Evolutionary conservation across 2,329 filamentous ascomycete species (phyloP), one percentile per base, ranked within the genome.

Genomic region (Diaporthe caulivora): DNA sequence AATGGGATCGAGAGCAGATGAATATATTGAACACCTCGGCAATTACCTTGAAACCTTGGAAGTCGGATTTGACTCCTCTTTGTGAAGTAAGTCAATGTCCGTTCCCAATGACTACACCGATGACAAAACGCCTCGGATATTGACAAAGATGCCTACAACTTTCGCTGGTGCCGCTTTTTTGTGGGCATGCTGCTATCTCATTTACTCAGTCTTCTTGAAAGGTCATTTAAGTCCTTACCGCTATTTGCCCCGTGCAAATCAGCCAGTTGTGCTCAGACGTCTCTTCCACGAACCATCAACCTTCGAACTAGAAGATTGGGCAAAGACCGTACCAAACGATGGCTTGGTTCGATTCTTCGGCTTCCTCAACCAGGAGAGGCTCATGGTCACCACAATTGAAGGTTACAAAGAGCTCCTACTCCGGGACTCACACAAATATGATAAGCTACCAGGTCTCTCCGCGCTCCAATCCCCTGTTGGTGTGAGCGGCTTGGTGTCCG

Each of bases 281-380:
- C 40, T 64, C 7, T 21, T 64, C 18, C 58, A 64, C 29, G 58
- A 64, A 17, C 58, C 58, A 4, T 44, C 40, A 21, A 64, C 58
- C 4, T 64, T 64, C 17, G 58, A 64, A 7, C 77, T 80, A 34
- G 74, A 77, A 10, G 60, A 74, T 34, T 78, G 86, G 85, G 76
- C 80, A 2, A 80, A 83, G 18, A 78, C 79, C 1, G 75, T 86
- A 18, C 84, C 85, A 6, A 86, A 88, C 71, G 78, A 85, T 29
- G 86, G 86, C 0, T 75, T 88, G 31, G 80, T 88, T 24, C 82
- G 84, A 3, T 88, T 84, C 75, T 83, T 68, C n/a, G 79, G 82
- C 13, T 75, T 85, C 13, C 82, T 84, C 40, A 88, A 88, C 72
- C 62, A 80, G 9, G 86, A 88, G 74, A 81, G 85, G 34, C 72